Conservation (phyloP, 768 basidiomycete species). For the Asterophora parasitica region DNA sequence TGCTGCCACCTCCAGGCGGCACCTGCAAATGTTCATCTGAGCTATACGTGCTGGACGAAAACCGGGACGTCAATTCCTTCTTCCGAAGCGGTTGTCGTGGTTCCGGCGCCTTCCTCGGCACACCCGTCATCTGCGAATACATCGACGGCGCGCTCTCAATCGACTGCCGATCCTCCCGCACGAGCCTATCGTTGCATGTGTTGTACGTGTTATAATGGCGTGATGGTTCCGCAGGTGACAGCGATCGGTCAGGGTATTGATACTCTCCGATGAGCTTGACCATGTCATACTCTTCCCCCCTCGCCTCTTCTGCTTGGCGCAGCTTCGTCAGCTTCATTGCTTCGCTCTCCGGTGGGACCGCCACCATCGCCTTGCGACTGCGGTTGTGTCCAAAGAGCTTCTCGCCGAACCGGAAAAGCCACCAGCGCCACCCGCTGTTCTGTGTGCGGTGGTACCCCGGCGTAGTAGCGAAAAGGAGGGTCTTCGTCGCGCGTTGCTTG, state of each 20-base stretch:
- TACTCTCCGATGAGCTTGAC: conserved; percentile 22
- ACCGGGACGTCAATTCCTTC: conserved; percentile 15
- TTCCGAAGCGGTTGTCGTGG: conserved; percentile 30
- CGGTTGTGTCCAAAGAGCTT: conserved; percentile 49
- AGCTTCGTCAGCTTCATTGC: conserved; percentile 14
- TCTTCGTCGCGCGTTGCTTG: conserved; percentile 62
- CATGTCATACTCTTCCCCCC: conserved; percentile 19
- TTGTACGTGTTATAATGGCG: conserved; percentile 26
- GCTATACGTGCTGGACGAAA: conserved; percentile 32
- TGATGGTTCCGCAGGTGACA: conserved; percentile 1
- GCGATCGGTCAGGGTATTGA: conserved; percentile 9
- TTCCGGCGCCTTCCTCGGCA: conserved; percentile 52
- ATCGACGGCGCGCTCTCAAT: conserved; percentile 41
- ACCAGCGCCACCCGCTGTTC: conserved; percentile 45
- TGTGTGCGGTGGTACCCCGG: conserved; percentile 33
- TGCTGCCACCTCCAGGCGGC: conserved; percentile 4
- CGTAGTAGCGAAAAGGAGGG: conserved; percentile 51
- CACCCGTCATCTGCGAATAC: conserved; percentile 57
- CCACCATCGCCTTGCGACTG: conserved; percentile 11
- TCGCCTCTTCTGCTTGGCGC: conserved; percentile 19
- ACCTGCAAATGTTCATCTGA: conserved; percentile 11
- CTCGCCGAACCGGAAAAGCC: conserved; percentile 54
- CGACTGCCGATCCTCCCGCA: conserved; percentile 10
- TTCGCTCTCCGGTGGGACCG: conserved; percentile 11
- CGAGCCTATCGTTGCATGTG: conserved; percentile 15